A percentile compares a stretch with the other conserved stretches of the same genome.
Conservation (phyloP, 208 protist genomes). For the Lotmaria passim region DNA sequence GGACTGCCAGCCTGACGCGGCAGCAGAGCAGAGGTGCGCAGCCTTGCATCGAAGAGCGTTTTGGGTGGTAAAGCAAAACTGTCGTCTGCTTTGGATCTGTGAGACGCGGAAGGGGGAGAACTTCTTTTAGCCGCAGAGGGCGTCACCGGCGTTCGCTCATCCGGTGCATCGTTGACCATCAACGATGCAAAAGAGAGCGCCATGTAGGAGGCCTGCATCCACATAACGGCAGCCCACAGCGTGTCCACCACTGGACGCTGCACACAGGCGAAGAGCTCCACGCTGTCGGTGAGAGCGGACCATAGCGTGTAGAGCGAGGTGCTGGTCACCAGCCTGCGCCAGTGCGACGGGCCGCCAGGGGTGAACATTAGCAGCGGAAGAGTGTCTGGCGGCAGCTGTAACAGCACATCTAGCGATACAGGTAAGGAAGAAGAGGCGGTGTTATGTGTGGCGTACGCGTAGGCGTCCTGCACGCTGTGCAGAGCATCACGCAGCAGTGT, state of each 20-base stretch:
- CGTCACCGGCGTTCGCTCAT: too few species aligned
- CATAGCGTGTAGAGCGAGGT: conserved; percentile 24
- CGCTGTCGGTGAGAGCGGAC: conserved; percentile 10
- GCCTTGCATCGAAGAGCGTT: neutral
- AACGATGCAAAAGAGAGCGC: neutral
- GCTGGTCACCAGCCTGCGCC: conserved; percentile 8
- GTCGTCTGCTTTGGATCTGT: neutral
- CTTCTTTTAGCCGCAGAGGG: too few species aligned
- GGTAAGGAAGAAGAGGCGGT: neutral
- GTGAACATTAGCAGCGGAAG: conserved; percentile 5
- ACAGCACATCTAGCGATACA: conserved; percentile 23
- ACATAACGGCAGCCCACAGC: conserved; percentile 34
- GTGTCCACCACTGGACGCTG: conserved; percentile 4
- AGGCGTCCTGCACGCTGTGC: conserved; percentile 16
- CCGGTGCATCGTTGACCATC: too few species aligned
- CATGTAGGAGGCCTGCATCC: conserved; percentile 13
- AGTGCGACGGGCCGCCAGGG: neutral
- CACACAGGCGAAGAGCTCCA: conserved; percentile 11
- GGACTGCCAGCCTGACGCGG: too few species aligned
- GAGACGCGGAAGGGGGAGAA: too few species aligned
- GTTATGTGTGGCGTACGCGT: conserved; percentile 12
- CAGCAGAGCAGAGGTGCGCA: neutral
- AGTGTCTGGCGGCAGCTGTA: conserved; percentile 28
- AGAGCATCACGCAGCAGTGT: conserved; percentile 21
- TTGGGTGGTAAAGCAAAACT: neutral